Evolutionary conservation across 305 asterid species (phyloP).

Genomic region (Coffea humblotiana): DNA sequence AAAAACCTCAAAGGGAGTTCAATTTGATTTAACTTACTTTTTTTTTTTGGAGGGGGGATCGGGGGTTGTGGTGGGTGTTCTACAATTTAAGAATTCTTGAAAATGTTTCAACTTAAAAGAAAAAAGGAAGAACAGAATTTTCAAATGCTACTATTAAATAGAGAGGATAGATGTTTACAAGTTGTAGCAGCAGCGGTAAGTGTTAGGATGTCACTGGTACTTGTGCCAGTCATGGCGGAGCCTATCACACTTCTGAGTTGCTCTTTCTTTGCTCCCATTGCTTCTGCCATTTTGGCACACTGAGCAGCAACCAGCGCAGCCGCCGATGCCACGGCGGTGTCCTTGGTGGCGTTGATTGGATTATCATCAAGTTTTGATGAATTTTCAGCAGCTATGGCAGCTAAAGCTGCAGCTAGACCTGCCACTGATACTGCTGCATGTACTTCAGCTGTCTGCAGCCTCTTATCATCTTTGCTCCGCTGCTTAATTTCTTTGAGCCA

Average conservation of each 20-base stretch:
- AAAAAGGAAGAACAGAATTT: too few relatives aligned
- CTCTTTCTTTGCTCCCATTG: constrained; percentile 91
- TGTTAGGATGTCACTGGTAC: constrained; percentile 60
- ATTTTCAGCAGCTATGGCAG: constrained; percentile 82
- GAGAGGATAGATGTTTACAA: constrained; percentile 41
- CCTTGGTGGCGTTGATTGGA: constrained; percentile 34
- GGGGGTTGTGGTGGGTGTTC: too few relatives aligned
- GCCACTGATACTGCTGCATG: constrained; percentile 93
- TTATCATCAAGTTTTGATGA: constrained; percentile 26
- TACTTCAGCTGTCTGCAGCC: constrained; percentile 80
- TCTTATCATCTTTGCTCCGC: constrained; percentile 67
- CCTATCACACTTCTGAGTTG: constrained; percentile 63
- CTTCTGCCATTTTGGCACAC: constrained; percentile 87
- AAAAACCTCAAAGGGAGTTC: neutral
- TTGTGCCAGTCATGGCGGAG: constrained; percentile 65
- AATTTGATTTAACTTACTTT: neutral
- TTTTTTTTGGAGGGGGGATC: too few relatives aligned
- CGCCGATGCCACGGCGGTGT: constrained; percentile 78
- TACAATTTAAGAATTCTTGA: too few relatives aligned
- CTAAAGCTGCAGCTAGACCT: constrained; percentile 92
- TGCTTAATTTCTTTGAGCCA: constrained; percentile 85
- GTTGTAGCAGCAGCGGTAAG: constrained; percentile 86
- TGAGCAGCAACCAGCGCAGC: constrained; percentile 91
- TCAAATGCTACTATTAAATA: neutral
- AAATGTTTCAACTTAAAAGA: too few relatives aligned